Conservation (phyloP, 169 alveolate species). For the Blepharisma undulans region DNA sequence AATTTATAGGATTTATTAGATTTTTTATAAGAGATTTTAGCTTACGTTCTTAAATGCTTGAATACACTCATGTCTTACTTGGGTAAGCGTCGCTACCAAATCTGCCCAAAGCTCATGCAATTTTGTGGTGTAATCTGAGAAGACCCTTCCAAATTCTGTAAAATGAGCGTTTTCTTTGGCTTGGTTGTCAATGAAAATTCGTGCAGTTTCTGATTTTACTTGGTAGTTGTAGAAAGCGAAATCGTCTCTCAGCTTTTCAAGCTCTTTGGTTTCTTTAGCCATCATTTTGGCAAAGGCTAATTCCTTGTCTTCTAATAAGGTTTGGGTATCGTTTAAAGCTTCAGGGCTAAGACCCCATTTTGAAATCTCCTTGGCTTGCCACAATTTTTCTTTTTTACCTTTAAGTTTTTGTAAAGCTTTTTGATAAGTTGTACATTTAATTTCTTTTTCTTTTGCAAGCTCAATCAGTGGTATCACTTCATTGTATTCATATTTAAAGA, state of each 20-base stretch:
- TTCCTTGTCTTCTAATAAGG: not conserved
- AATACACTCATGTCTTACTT: not conserved
- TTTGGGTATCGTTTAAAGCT: too few species aligned
- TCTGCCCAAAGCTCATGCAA: not conserved
- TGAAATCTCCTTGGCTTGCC: not conserved
- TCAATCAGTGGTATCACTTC: not conserved
- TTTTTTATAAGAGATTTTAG: not conserved
- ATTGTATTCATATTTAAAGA: not conserved
- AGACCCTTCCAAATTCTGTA: not conserved
- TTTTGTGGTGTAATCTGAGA: not conserved
- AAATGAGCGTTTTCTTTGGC: not conserved
- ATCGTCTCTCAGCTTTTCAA: not conserved
- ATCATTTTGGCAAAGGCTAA: constrained; percentile 16
- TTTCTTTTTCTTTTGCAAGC: constrained; percentile 20
- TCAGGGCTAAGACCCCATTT: constrained; percentile 5
- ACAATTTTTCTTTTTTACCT: constrained; percentile 13
- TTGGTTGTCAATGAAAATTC: constrained; percentile 12
- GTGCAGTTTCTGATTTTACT: not conserved
- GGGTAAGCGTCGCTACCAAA: not conserved
- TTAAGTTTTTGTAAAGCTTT: constrained; percentile 6
- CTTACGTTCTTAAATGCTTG: not conserved
- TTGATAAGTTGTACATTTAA: not conserved
- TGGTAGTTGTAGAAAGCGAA: constrained; percentile 16
- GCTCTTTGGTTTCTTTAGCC: not conserved
- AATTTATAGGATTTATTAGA: not conserved